These are phyloP conservation scores for Taphrina pruni DNA, from an alignment of 1,139 yeast genomes.

Conservation along the genomic window DNA sequence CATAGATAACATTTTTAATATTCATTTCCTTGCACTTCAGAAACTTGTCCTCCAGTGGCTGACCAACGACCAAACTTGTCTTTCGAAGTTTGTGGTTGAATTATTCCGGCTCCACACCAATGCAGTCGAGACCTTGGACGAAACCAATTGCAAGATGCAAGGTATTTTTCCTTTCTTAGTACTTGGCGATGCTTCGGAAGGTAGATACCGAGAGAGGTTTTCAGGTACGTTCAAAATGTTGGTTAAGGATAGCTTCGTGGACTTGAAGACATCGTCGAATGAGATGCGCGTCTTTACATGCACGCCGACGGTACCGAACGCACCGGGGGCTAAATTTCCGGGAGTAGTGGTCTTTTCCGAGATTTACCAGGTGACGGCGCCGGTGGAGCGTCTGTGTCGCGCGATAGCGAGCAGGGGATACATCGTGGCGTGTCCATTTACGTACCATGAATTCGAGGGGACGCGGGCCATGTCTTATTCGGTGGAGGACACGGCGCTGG, in stretches of 20 bases:
- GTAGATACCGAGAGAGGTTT: too few species aligned
- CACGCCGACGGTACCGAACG: slow-evolving; percentile 72
- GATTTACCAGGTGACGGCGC: slow-evolving; percentile 74
- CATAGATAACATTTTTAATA: neutral
- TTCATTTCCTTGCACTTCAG: neutral
- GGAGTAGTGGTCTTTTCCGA: slow-evolving; percentile 78
- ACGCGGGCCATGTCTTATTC: slow-evolving; percentile 74
- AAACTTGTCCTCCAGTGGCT: too few species aligned
- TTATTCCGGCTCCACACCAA: too few species aligned
- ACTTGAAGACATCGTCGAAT: slow-evolving; percentile 68
- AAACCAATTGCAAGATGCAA: neutral
- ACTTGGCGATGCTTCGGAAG: too few species aligned
- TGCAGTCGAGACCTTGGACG: too few species aligned
- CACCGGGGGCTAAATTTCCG: slow-evolving; percentile 77
- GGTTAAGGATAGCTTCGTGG: slow-evolving; percentile 68
- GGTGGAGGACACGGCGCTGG: slow-evolving; percentile 74
- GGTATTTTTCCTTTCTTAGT: neutral
- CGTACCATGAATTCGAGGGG: slow-evolving; percentile 73
- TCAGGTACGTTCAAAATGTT: slow-evolving; percentile 57
- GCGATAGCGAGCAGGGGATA: slow-evolving; percentile 81
- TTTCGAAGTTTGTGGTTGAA: too few species aligned
- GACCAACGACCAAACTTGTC: too few species aligned
- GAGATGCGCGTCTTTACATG: slow-evolving; percentile 71
- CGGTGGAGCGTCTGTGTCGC: slow-evolving; percentile 77
- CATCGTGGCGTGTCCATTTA: slow-evolving; percentile 77